phyloP scores from a whole-genome alignment of 164 flowering plant genomes.

The Annona squamosa region DNA sequence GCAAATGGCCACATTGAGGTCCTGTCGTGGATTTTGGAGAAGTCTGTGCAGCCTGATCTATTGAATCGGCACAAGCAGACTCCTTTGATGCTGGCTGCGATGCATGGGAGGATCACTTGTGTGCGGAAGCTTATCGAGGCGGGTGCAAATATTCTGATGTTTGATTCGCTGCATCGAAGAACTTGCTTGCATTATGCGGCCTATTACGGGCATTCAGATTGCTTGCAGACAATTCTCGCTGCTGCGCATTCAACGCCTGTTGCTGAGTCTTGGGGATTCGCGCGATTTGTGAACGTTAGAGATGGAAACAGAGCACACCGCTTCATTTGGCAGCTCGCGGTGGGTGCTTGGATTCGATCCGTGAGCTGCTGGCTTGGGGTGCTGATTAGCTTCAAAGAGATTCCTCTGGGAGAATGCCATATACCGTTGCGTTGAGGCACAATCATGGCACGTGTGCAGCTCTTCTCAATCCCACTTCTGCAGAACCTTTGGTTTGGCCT shows the following conservation, averaged over 20 bases:
- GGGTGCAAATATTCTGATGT: slow-evolving; percentile 86
- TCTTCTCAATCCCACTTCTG: slow-evolving; percentile 73
- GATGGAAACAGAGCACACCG: slow-evolving; percentile 83
- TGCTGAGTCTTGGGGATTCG: slow-evolving; percentile 91
- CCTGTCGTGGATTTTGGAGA: slow-evolving; percentile 52
- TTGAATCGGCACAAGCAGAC: slow-evolving; percentile 94
- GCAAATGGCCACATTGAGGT: slow-evolving; percentile 59
- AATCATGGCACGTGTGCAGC: slow-evolving; percentile 80
- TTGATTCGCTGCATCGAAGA: slow-evolving; percentile 75
- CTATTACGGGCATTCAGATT: slow-evolving; percentile 82
- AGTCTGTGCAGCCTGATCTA: slow-evolving; percentile 57
- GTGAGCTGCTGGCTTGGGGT: slow-evolving; percentile 91
- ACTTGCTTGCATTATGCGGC: slow-evolving; percentile 96
- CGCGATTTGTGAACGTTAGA: slow-evolving; percentile 92
- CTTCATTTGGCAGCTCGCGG: slow-evolving; percentile 98
- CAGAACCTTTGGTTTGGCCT: slow-evolving; percentile 98
- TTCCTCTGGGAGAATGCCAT: slow-evolving; percentile 86
- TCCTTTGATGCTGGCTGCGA: slow-evolving; percentile 97
- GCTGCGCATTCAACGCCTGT: slow-evolving; percentile 72
- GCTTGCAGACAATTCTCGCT: slow-evolving; percentile 69
- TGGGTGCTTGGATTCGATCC: slow-evolving; percentile 88
- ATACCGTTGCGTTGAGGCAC: slow-evolving; percentile 62
- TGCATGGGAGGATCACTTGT: slow-evolving; percentile 82
- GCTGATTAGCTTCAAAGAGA: slow-evolving; percentile 92
- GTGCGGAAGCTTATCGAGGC: slow-evolving; percentile 71